Evolutionary conservation across 2,329 filamentous ascomycete species (phyloP), one percentile per base, ranked within the genome.

Genomic region (Colletotrichum euphorbiae): DNA sequence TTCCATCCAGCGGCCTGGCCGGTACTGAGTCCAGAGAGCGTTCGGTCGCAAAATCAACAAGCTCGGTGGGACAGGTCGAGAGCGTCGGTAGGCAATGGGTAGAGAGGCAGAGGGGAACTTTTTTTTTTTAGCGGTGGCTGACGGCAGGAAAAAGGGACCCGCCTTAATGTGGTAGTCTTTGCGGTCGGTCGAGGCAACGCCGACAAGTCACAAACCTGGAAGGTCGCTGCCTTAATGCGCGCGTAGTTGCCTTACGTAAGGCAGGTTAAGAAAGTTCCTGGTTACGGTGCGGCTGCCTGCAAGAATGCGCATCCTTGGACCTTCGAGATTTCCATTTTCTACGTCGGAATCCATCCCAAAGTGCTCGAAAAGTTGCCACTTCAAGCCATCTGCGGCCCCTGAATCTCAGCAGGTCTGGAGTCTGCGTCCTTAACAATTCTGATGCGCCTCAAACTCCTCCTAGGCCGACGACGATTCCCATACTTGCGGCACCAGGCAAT

Each of bases 81-180:
- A 62, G 45, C 43, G 15, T 45, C 17, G 38, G 38, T 31, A 12
- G 52, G 31, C 38, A 36, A 28, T 7, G 7, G 28, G 28, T 40
- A 64, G 9, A 64, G 9, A 38, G 56, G 28, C 63, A 45, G 62
- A 69, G 67, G 63, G 67, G 48, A 15, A 13, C 62, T 61, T 55
- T 61, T 75, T 78, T 79, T 81, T 80, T 84, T 84, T 82, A 76
- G 82, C 82, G 82, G 82, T 83, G 72, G 72, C 59, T 36, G 21
- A 40, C 63, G 81, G 82, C 82, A 84, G 78, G 81, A 81, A 59
- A 75, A 75, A 40, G 8, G 38, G 45, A 48, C 19, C 28, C 43
- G 48, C 56, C 28, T 7, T 28, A 28, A 28, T 33, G 24, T 42
- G n/a, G 52, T 54, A 31, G 31, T 36, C 13, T 31, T 54, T 4